Evolutionary conservation across 2,329 filamentous ascomycete species (phyloP), one percentile per base, ranked within the genome.

Genomic region (Penicillium sp.): DNA sequence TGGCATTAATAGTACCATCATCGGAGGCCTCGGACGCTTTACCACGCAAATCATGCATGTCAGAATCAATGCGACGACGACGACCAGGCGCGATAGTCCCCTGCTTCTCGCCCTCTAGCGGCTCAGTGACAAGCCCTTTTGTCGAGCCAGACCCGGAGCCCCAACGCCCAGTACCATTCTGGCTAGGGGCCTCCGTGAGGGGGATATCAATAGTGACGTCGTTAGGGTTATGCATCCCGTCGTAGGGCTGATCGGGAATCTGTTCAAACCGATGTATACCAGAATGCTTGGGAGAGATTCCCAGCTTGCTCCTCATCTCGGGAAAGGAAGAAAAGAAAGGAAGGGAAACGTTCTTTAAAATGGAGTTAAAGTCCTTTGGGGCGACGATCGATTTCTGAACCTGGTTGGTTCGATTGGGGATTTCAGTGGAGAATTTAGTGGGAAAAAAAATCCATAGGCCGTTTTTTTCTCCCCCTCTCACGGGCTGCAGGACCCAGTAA

Each of bases 171-270:
- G 74, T 76, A 39, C 77, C 78, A 13, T 76, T 77, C 58, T 78
- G 77, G 55, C 79, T 83, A 62, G 78, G 72, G 42, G 86, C 81
- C 48, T 78, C 79, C 63, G 84, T 80, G 61, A 88, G 77, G 8
- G 86, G 86, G 52, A 88, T 88, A 63, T 87, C 81, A 65, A 84
- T 84, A 26, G 83, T 85, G 44, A 79, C 80, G 65, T 85, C 82
- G 61, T 82, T 78, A 27, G 80, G 76, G 55, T 76, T 77, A 50
- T 71, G 64, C 78, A 81, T 81, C 51, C 71, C 73, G 62, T 72
- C 65, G 27, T 67, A 66, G 9, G 67, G 50, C 33, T 62, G 63
- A 47, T 75, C 75, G 29, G 68, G 73, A 42, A 77, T 69, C 23
- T 75, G 75, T 54, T 78, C 69, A 57, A 81, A 81, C 54, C 77